Evolutionary conservation across 2,329 filamentous ascomycete genomes (phyloP).

Genomic region (Penicillium sp.): DNA sequence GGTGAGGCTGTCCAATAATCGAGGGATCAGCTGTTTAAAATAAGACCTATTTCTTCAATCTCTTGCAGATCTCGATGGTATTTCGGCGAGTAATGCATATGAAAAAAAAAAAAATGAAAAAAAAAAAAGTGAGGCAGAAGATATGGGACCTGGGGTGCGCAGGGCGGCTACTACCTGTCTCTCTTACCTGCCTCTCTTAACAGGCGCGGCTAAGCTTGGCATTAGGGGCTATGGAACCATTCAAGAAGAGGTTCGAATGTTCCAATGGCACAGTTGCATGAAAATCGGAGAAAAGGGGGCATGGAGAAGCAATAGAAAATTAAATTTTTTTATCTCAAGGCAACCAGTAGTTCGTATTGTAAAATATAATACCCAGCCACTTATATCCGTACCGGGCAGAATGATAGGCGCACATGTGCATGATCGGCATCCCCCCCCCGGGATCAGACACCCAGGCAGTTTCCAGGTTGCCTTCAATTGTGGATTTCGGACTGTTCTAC

Average conservation of each 20-base stretch:
- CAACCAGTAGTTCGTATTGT: background rate
- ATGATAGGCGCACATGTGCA: no score
- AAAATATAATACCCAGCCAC: background rate
- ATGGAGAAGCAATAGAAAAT: background rate
- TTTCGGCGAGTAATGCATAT: background rate
- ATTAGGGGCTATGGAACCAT: background rate
- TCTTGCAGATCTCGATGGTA: background rate
- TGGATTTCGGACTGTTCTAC: background rate
- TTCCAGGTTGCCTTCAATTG: background rate
- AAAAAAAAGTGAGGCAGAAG: background rate
- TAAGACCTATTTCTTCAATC: background rate
- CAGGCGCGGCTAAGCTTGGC: background rate
- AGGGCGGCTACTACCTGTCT: background rate
- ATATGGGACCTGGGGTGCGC: background rate
- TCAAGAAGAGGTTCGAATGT: background rate
- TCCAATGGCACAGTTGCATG: background rate
- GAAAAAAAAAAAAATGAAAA: no score
- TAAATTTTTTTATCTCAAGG: background rate
- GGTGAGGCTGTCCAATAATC: background rate
- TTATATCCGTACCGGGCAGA: no score
- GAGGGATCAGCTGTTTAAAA: background rate
- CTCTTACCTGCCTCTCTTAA: background rate
- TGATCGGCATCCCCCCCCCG: background rate
- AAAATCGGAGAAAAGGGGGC: background rate
- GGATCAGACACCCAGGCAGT: no score